phyloP scores from a whole-genome alignment of 164 flowering plant genomes.

The Liriodendron chinense region DNA sequence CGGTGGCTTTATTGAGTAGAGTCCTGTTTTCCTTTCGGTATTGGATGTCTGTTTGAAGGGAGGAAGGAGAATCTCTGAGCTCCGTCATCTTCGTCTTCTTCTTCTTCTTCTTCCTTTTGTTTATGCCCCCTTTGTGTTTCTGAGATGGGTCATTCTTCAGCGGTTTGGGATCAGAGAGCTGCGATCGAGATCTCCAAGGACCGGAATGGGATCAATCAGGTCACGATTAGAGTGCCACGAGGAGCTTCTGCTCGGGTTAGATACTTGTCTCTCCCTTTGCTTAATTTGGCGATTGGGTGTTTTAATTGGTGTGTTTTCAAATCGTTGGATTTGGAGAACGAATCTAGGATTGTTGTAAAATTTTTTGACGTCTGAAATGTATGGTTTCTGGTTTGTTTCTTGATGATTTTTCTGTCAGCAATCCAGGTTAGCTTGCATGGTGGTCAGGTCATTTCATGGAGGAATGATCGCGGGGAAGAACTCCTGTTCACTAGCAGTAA shows the following conservation, averaged over 20 bases:
- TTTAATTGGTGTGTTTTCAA: not conserved
- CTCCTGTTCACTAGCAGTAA: constrained; percentile 86
- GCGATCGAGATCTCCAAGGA: constrained; percentile 70
- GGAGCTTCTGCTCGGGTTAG: constrained; percentile 83
- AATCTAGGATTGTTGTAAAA: not conserved
- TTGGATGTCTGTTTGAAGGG: not conserved
- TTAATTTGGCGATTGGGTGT: not conserved
- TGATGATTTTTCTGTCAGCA: constrained; percentile 12
- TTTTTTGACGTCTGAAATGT: not conserved
- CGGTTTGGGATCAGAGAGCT: constrained; percentile 63
- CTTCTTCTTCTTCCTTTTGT: constrained; percentile 7
- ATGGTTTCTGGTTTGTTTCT: constrained; percentile 13
- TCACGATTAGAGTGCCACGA: constrained; percentile 63
- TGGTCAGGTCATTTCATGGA: constrained; percentile 89
- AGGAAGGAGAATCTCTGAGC: not conserved
- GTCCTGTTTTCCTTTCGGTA: not conserved
- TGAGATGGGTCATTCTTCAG: constrained; percentile 75
- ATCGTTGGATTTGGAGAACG: not conserved
- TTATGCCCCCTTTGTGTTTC: constrained; percentile 1
- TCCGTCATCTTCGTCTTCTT: not conserved
- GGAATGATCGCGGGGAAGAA: constrained; percentile 83
- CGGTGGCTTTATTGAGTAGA: constrained; percentile 1
- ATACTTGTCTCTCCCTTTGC: constrained; percentile 1
- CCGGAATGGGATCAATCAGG: constrained; percentile 83
- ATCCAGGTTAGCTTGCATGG: constrained; percentile 88